These are phyloP conservation scores for Helianthus annuus DNA, from an alignment of 129 eudicot genomes.

Conservation along the genomic window HanXRQr2.0-SUNRISE NC_035437.2:163645242-163645741, in stretches of 20 bases:
- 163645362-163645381: too few species aligned
- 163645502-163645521: not conserved
- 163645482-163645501: not conserved
- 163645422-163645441: too few species aligned
- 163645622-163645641: conserved; percentile 7
- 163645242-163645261: too few species aligned
- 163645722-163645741: conserved; percentile 15
- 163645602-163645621: conserved; percentile 24
- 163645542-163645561: conserved; percentile 1
- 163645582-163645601: too few species aligned
- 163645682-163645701: conserved; percentile 4
- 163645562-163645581: not conserved
- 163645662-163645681: conserved; percentile 23
- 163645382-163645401: too few species aligned
- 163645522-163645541: not conserved
- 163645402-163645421: too few species aligned
- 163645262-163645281: too few species aligned
- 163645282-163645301: too few species aligned
- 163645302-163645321: too few species aligned
- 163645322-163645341: too few species aligned
- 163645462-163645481: not conserved
- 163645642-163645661: conserved; percentile 4
- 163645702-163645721: conserved; percentile 1
- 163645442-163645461: too few species aligned
- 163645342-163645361: too few species aligned